phyloP scores from a whole-genome alignment of 2,329 filamentous ascomycete species.

The Fusarium armeniacum region DNA sequence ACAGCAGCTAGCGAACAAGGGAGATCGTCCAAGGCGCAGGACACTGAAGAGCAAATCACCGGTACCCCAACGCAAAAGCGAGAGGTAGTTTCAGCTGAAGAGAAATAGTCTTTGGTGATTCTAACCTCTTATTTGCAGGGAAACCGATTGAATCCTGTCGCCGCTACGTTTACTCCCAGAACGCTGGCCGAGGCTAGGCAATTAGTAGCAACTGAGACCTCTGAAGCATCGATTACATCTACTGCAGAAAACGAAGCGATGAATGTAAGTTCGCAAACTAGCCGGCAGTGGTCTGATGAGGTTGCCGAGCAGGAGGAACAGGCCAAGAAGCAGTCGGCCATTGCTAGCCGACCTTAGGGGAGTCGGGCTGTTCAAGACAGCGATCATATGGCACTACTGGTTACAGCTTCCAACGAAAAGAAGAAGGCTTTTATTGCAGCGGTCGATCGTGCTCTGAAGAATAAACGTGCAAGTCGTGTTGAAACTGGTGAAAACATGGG shows the following conservation, averaged over 20 bases:
- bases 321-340: slow-evolving; percentile 2
- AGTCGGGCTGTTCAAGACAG: slow-evolving; percentile 9
- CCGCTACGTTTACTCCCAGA: slow-evolving; percentile 68
- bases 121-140: slow-evolving; percentile 62
- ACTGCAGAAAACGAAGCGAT: slow-evolving; percentile 12
- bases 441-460: slow-evolving; percentile 42
- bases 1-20: slow-evolving; percentile 41
- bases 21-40: slow-evolving; percentile 42
- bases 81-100: slow-evolving; percentile 64
- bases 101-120: slow-evolving; percentile 53
- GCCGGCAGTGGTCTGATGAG: slow-evolving; percentile 52
- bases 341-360: slow-evolving; percentile 24
- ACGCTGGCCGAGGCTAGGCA: slow-evolving; percentile 39
- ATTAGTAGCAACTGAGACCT: slow-evolving; percentile 25
- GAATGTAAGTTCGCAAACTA: slow-evolving; percentile 33
- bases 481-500: slow-evolving; percentile 6
- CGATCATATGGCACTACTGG: not conserved
- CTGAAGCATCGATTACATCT: slow-evolving; percentile 32
- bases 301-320: slow-evolving; percentile 47
- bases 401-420: slow-evolving; percentile 26
- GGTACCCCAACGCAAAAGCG: slow-evolving; percentile 58
- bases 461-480: slow-evolving; percentile 8
- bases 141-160: slow-evolving; percentile 68
- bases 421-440: slow-evolving; percentile 43
- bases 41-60: slow-evolving; percentile 46